A percentile compares a stretch with the other conserved stretches of the same genome.
These are phyloP conservation scores for Saksenaea vasiformis DNA, from an alignment of 371 early-diverging fungal species.

Conservation along the genomic window DNA sequence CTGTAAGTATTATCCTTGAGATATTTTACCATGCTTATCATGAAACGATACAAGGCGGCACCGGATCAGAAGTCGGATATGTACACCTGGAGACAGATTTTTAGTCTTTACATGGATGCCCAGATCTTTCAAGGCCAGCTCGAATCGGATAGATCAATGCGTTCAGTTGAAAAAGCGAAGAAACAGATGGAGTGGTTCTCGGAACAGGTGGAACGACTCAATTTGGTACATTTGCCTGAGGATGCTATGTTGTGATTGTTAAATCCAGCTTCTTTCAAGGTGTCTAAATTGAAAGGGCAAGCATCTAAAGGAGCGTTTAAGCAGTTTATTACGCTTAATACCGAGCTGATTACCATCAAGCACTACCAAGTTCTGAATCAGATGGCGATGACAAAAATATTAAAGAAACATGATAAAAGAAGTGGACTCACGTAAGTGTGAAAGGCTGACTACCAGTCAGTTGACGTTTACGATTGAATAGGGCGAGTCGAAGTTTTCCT, in stretches of 20 bases:
- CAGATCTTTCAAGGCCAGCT: conserved; percentile 60
- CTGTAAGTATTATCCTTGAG: conserved; percentile 23
- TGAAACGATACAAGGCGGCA: conserved; percentile 22
- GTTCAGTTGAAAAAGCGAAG: conserved; percentile 55
- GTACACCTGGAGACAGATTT: conserved; percentile 73
- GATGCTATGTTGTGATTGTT: background rate
- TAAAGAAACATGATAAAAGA: conserved; percentile 87
- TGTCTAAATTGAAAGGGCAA: conserved; percentile 26
- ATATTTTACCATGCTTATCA: background rate
- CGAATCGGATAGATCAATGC: conserved; percentile 40
- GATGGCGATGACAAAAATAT: conserved; percentile 77
- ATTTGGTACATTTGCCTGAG: conserved; percentile 24
- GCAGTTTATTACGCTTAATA: conserved; percentile 66
- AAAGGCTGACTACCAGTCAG: background rate
- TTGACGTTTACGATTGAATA: conserved; percentile 8
- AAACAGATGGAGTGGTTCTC: conserved; percentile 65
- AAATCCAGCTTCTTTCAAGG: conserved; percentile 11
- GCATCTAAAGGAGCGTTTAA: conserved; percentile 55
- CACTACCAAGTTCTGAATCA: conserved; percentile 76
- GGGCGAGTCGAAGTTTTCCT: conserved; percentile 38
- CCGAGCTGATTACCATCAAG: conserved; percentile 67
- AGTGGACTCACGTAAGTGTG: conserved; percentile 61
- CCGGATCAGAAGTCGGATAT: conserved; percentile 68
- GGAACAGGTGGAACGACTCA: conserved; percentile 40
- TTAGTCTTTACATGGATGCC: conserved; percentile 66